phyloP scores from a whole-genome alignment of 148 eudicot species.

The Polygonum maritimum region DNA sequence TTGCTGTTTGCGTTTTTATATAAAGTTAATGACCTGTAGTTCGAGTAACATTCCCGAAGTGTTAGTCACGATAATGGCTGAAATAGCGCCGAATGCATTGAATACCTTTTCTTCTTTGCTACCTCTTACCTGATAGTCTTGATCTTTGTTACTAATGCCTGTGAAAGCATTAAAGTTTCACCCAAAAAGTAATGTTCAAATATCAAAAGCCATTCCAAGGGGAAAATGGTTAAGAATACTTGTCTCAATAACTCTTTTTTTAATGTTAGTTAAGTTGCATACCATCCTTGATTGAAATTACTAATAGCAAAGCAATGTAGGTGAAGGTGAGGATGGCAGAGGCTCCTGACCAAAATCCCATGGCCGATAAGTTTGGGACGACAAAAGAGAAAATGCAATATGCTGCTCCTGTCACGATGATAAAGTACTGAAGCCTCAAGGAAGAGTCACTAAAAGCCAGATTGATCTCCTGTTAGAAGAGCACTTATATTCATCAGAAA shows the following conservation, averaged over 20 bases:
- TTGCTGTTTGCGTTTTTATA: neutral
- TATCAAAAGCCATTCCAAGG: neutral
- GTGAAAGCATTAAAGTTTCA: neutral
- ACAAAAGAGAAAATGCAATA: constrained; percentile 35
- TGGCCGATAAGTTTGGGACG: constrained; percentile 56
- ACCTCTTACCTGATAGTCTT: constrained; percentile 39
- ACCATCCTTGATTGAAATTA: constrained; percentile 30
- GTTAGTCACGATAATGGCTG: constrained; percentile 53
- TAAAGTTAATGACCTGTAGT: constrained; percentile 33
- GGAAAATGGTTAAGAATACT: no score
- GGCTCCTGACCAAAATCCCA: constrained; percentile 48
- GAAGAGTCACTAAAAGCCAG: constrained; percentile 37
- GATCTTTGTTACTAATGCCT: constrained; percentile 33
- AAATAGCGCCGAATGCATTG: constrained; percentile 42
- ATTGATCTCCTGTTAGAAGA: constrained; percentile 39
- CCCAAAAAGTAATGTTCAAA: neutral
- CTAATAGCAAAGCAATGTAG: constrained; percentile 36
- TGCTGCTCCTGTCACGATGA: constrained; percentile 48
- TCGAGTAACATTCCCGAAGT: constrained; percentile 49
- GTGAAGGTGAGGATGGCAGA: constrained; percentile 36
- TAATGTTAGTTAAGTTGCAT: neutral
- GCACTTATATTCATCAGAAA: neutral
- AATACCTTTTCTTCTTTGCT: constrained; percentile 32
- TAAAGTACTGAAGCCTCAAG: constrained; percentile 50
- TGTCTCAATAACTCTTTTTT: neutral